Conservation (phyloP, 495 filamentous ascomycete genomes). For the Aspergillus sparsus region DNA sequence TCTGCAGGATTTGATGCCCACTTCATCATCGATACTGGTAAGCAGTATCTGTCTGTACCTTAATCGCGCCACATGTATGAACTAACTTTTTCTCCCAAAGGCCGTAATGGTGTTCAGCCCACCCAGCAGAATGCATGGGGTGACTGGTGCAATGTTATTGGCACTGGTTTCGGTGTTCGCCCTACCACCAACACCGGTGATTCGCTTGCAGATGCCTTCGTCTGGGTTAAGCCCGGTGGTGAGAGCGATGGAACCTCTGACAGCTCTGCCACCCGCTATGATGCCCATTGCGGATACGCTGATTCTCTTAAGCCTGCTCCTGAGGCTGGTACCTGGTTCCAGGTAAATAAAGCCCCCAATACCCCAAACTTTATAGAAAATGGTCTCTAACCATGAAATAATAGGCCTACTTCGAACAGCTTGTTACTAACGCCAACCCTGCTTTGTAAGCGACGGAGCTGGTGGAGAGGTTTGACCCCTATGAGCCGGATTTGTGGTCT, state of each 20-base stretch:
- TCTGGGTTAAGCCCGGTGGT: constrained; percentile 84
- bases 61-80: not conserved
- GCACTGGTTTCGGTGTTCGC: constrained; percentile 72
- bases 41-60: constrained; percentile 6
- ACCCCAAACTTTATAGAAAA: not conserved
- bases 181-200: constrained; percentile 63
- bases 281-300: constrained; percentile 67
- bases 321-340: constrained; percentile 77
- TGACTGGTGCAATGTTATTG: constrained; percentile 83
- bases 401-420: constrained; percentile 1
- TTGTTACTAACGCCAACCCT: not conserved
- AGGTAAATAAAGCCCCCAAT: constrained; percentile 25
- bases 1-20: constrained; percentile 66
- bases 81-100: constrained; percentile 22
- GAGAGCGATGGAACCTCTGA: constrained; percentile 78
- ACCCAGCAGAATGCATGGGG: constrained; percentile 67
- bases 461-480: no score
- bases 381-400: not conserved
- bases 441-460: not conserved
- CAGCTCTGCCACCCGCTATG: constrained; percentile 61
- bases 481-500: no score
- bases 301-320: constrained; percentile 66
- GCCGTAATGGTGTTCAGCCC: constrained; percentile 67
- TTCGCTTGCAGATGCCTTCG: constrained; percentile 69
- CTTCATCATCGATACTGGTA: constrained; percentile 68